Conservation (phyloP, 768 basidiomycete genomes). For the Tylopilus felleus region DNA sequence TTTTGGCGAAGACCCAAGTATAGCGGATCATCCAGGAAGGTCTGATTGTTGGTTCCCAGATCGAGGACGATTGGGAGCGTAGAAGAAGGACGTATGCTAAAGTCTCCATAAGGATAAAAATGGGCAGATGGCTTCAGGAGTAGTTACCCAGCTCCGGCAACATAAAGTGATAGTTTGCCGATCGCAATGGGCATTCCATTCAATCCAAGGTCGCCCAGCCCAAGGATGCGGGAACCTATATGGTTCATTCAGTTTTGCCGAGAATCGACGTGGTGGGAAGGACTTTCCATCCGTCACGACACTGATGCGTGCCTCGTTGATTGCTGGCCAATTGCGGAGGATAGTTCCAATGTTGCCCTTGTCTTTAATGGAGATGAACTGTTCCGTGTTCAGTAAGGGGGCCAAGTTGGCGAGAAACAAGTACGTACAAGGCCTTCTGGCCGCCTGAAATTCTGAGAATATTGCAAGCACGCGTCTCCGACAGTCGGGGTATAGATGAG, state of each 20-base stretch:
- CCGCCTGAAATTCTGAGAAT: slow-evolving; percentile 70
- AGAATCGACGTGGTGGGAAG: background rate
- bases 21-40: slow-evolving; percentile 78
- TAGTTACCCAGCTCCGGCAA: slow-evolving; percentile 82
- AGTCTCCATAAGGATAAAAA: background rate
- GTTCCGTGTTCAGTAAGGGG: slow-evolving; percentile 14
- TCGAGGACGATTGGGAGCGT: slow-evolving; percentile 85
- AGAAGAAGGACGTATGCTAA: slow-evolving; percentile 70
- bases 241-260: slow-evolving; percentile 1
- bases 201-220: slow-evolving; percentile 79
- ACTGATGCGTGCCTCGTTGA: slow-evolving; percentile 77
- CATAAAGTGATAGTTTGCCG: slow-evolving; percentile 89
- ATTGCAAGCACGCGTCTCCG: slow-evolving; percentile 86
- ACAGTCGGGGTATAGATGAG: slow-evolving; percentile 93
- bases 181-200: slow-evolving; percentile 88
- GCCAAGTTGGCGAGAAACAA: slow-evolving; percentile 1
- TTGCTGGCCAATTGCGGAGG: slow-evolving; percentile 66
- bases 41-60: slow-evolving; percentile 84
- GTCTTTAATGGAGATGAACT: slow-evolving; percentile 81
- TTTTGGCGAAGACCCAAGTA: slow-evolving; percentile 83
- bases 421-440: slow-evolving; percentile 65
- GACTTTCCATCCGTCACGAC: slow-evolving; percentile 86
- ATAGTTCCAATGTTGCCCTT: slow-evolving; percentile 74
- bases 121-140: background rate
- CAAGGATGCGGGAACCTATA: slow-evolving; percentile 80